A percentile compares a stretch with the other conserved stretches of the same genome.
Conservation (phyloP, 805 yeast genomes). For the Wickerhamiella qilinensis region DNA sequence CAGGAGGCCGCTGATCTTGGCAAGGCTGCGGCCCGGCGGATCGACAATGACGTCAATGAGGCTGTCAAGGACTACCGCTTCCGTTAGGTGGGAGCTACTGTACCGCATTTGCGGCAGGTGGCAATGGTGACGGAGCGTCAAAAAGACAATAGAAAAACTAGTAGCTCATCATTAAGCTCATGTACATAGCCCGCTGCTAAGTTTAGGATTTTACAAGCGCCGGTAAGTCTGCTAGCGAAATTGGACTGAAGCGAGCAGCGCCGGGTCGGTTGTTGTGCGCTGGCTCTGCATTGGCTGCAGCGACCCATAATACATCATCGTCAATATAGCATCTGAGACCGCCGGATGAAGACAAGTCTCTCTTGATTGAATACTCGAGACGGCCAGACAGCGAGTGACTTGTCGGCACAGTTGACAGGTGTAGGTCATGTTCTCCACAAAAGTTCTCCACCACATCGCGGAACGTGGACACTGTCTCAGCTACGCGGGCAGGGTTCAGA, state of each 20-base stretch:
- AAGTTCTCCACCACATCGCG: neutral
- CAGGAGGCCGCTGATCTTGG: neutral
- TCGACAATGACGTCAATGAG: neutral
- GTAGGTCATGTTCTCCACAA: neutral
- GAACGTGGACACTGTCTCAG: neutral
- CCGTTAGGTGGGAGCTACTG: no score
- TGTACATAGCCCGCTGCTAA: no score
- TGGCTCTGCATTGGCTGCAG: no score
- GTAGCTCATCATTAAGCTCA: no score
- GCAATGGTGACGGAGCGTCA: neutral
- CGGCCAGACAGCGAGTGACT: neutral
- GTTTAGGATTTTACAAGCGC: no score
- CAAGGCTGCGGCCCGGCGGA: no score
- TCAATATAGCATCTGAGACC: neutral
- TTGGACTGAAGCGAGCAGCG: no score
- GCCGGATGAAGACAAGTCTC: no score
- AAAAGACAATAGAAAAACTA: neutral
- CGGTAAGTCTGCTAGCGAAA: no score
- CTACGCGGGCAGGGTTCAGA: neutral
- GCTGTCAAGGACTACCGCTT: neutral
- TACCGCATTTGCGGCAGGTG: no score
- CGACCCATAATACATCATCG: neutral
- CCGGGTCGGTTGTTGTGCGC: no score
- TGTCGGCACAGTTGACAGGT: no score
- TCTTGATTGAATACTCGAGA: neutral